Conservation (phyloP, 345 rosid genomes). For the Bruguiera parviflora region DNA sequence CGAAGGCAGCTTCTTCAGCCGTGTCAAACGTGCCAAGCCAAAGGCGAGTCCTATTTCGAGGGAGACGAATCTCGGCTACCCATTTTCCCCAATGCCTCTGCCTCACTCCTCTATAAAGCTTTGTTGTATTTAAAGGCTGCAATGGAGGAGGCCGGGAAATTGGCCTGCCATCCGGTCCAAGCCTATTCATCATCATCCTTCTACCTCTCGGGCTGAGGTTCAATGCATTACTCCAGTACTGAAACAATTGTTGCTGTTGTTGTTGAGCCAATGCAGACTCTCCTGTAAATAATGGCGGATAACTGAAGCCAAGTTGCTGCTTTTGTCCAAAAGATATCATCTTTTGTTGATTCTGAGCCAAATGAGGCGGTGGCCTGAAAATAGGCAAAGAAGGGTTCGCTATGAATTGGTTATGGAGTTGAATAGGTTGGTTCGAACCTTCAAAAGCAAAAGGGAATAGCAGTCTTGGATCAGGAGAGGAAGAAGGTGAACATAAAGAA, state of each 20-base stretch:
- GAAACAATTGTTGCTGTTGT: slow-evolving; percentile 48
- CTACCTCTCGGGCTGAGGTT: slow-evolving; percentile 77
- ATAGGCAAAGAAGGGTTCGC: slow-evolving; percentile 24
- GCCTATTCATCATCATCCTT: slow-evolving; percentile 67
- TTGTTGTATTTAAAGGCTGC: slow-evolving; percentile 71
- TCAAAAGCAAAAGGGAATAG: slow-evolving; percentile 56
- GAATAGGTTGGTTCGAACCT: slow-evolving; percentile 32
- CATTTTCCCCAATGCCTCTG: slow-evolving; percentile 99
- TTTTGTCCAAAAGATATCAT: slow-evolving; percentile 76
- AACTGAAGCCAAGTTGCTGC: slow-evolving; percentile 29
- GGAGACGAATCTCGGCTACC: slow-evolving; percentile 97
- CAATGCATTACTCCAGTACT: slow-evolving; percentile 55
- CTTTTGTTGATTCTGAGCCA: slow-evolving; percentile 34
- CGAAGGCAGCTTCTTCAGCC: slow-evolving; percentile 90
- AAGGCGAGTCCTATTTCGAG: slow-evolving; percentile 83
- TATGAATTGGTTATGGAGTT: slow-evolving; percentile 40
- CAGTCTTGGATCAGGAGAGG: slow-evolving; percentile 31
- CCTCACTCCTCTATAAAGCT: slow-evolving; percentile 87
- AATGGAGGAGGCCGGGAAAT: slow-evolving; percentile 40
- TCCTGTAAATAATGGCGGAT: slow-evolving; percentile 32
- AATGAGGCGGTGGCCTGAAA: slow-evolving; percentile 30
- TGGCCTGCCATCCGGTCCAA: slow-evolving; percentile 60
- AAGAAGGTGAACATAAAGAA: neutral
- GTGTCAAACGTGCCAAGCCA: slow-evolving; percentile 97
- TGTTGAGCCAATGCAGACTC: slow-evolving; percentile 34